Percentiles rank a stretch among this genome's conserved stretches.
Conservation (phyloP, 805 yeast genomes). For the Pichia manshurica region DNA sequence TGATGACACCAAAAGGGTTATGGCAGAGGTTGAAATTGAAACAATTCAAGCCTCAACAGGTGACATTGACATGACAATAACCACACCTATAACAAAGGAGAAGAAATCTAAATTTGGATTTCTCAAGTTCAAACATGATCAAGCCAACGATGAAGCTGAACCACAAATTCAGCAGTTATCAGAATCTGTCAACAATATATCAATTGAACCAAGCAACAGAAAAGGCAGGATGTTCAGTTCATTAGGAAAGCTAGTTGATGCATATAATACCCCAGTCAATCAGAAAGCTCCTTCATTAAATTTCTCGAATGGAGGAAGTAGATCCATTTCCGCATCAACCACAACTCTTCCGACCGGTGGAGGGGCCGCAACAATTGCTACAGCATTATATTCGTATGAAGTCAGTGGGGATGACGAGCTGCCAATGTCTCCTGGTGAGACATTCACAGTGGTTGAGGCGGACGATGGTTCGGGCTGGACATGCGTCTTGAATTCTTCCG, state of each 20-base stretch:
- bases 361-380: constrained; percentile 14
- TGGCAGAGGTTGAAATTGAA: constrained; percentile 82
- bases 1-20: constrained; percentile 69
- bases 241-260: constrained; percentile 12
- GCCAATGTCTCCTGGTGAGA: constrained; percentile 54
- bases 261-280: constrained; percentile 12
- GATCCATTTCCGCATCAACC: background rate
- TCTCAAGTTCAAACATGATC: constrained; percentile 16
- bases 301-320: background rate
- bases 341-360: background rate
- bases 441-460: constrained; percentile 47
- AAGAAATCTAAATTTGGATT: constrained; percentile 53
- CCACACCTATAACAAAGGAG: constrained; percentile 44
- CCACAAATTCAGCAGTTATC: constrained; percentile 25
- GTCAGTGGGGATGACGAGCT: constrained; percentile 76
- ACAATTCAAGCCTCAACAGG: constrained; percentile 82
- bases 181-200: constrained; percentile 26
- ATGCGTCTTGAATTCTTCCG: constrained; percentile 41
- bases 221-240: constrained; percentile 27
- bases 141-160: constrained; percentile 18
- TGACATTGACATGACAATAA: constrained; percentile 61
- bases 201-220: constrained; percentile 16
- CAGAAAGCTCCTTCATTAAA: background rate
- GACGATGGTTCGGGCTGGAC: constrained; percentile 98
- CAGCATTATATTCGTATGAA: constrained; percentile 60